Evolutionary conservation across 1,139 yeast genomes (phyloP), one percentile per base, ranked within the genome.

Genomic region (Nakaseomyces delphensis): DNA sequence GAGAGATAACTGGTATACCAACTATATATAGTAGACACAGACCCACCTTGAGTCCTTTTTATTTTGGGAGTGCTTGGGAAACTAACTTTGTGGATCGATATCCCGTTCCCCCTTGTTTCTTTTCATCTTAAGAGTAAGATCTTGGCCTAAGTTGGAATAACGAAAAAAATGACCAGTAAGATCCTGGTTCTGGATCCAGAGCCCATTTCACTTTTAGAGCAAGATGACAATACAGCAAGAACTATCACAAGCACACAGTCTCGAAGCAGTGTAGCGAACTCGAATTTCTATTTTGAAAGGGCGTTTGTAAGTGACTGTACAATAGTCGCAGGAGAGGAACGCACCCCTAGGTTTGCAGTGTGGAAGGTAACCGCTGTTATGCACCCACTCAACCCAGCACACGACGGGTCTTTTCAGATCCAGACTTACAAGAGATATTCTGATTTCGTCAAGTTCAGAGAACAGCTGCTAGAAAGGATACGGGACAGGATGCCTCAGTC

Each of bases 371-470:
- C 54, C 2, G 38, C 50, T n/a, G 41, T 49, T 13, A 40, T 55
- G 36, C 46, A 51, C 27, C 51, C 55, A 5, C 7, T 16, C 19
- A 32, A 11, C n/a, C 8, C 25, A 15, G 31, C 24, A 38, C 39
- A 30, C 21, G 35, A 11, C 38, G 47, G 18, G 23, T 13, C 36
- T 24, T 31, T 36, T 36, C 48, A 48, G 20, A 45, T 57, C 31
- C 48, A 48, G 19, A 41, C 51, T n/a, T 56, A 51, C 41, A 55
- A 49, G 42, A 43, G 62, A 6, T 58, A 56, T 45, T 50, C 59
- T 4, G 61, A 57, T 13, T 57, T 58, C 43, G 54, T 40, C 18
- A 41, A 18, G 6, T 48, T 58, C 31, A 44, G 60, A 16, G 47
- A 49, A 5, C 29, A 32, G 10, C 45, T 54, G 24, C 40, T 48